Evolutionary conservation across 306 rosid species (phyloP).

Genomic region (Castanopsis chinensis): DNA sequence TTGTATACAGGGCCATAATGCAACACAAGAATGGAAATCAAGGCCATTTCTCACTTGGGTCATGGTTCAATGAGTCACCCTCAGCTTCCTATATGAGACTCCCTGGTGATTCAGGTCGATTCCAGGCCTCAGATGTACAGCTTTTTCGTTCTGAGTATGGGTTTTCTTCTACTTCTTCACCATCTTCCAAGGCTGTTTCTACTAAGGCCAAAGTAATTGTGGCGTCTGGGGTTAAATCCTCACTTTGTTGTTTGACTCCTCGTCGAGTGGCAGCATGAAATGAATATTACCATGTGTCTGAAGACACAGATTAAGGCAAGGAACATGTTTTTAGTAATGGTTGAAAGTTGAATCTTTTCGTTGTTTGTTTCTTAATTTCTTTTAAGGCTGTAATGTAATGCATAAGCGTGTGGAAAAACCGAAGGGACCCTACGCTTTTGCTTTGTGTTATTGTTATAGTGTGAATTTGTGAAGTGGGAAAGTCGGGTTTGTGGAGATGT

Average conservation of each 20-base stretch:
- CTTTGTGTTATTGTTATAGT: neutral
- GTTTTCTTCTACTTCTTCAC: constrained; percentile 29
- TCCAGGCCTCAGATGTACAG: constrained; percentile 35
- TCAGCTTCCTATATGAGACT: constrained; percentile 54
- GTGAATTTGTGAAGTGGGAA: neutral
- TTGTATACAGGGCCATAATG: constrained; percentile 70
- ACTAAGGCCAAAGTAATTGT: constrained; percentile 42
- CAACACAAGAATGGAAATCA: constrained; percentile 63
- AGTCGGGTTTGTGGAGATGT: neutral
- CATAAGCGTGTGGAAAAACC: constrained; percentile 2
- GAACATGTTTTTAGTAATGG: neutral
- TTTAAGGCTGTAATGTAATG: neutral
- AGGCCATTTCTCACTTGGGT: constrained; percentile 33
- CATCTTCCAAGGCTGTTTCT: constrained; percentile 30
- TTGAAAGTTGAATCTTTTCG: neutral
- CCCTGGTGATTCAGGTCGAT: constrained; percentile 50
- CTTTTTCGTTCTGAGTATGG: constrained; percentile 28
- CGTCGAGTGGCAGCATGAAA: constrained; percentile 41
- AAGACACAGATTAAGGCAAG: constrained; percentile 23
- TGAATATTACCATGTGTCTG: neutral
- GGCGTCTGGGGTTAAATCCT: constrained; percentile 60
- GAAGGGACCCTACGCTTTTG: neutral
- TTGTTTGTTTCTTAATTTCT: neutral
- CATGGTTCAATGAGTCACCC: constrained; percentile 74
- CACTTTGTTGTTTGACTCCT: constrained; percentile 41